A percentile compares a stretch with the other conserved stretches of the same genome.
phyloP scores from a whole-genome alignment of 2,329 filamentous ascomycete species.

The Dothideomycetes sp. region DNA sequence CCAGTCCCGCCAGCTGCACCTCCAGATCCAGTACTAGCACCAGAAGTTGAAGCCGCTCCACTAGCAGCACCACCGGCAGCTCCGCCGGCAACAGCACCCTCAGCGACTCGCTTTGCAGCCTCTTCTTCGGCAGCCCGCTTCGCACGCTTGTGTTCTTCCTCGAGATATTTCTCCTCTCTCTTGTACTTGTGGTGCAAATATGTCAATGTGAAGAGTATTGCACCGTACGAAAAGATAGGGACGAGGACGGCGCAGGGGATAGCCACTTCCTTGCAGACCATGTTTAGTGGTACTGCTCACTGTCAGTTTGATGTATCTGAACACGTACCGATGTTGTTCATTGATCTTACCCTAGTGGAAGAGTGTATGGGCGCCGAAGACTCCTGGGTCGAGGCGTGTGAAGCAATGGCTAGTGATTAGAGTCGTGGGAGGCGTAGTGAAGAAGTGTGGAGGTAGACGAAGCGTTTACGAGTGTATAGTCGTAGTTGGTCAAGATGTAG shows the following conservation, averaged over 20 bases:
- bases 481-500: too few relatives aligned
- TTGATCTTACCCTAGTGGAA: not conserved
- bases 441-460: not conserved
- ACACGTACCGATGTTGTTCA: too few relatives aligned
- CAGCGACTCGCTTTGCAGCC: not conserved
- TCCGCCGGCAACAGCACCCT: not conserved
- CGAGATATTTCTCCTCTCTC: not conserved
- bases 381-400: not conserved
- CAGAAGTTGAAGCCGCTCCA: too few relatives aligned
- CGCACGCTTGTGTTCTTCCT: not conserved
- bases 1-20: not conserved
- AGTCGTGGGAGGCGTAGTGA: not conserved
- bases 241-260: too few relatives aligned
- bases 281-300: not conserved
- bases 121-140: not conserved
- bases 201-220: too few relatives aligned
- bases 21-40: not conserved
- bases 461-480: too few relatives aligned
- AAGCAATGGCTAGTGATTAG: not conserved
- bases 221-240: too few relatives aligned
- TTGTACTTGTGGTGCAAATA: not conserved
- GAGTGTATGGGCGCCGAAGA: not conserved
- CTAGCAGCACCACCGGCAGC: not conserved
- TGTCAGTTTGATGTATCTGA: not conserved
- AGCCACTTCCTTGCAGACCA: not conserved